phyloP scores from a whole-genome alignment of 1,284 basidiomycete species.

The Sanghuangporus weigelae region DNA sequence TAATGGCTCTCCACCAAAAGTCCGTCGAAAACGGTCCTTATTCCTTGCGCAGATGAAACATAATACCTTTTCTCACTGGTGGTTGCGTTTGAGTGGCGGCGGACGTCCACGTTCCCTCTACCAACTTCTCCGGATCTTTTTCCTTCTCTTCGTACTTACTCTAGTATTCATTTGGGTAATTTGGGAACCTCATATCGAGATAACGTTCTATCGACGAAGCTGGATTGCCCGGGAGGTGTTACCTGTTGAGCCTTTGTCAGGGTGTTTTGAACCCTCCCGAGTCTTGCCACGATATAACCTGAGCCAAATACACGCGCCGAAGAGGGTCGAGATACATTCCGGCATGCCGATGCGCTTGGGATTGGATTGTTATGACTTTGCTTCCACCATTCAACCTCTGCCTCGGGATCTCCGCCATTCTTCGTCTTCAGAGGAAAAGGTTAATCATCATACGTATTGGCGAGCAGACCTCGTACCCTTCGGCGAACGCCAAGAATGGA shows the following conservation, averaged over 20 bases:
- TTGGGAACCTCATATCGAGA: constrained; percentile 79
- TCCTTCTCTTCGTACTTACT: constrained; percentile 46
- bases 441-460: constrained; percentile 88
- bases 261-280: constrained; percentile 63
- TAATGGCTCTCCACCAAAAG: constrained; percentile 13
- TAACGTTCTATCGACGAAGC: constrained; percentile 65
- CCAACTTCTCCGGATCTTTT: constrained; percentile 30
- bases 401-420: constrained; percentile 23
- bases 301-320: constrained; percentile 53
- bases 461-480: constrained; percentile 77
- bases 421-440: constrained; percentile 33
- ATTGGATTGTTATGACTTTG: constrained; percentile 85
- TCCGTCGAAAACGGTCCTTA: constrained; percentile 8
- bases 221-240: constrained; percentile 74
- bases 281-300: constrained; percentile 68
- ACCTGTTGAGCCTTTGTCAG: constrained; percentile 53
- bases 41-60: constrained; percentile 9
- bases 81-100: neutral
- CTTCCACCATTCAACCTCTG: constrained; percentile 57
- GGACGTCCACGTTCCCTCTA: constrained; percentile 6
- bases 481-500: constrained; percentile 75
- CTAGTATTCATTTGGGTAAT: constrained; percentile 46
- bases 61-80: neutral
- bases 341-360: constrained; percentile 73
- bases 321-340: constrained; percentile 66